Conservation (phyloP, 1,284 basidiomycete species). For the Vanrija pseudolonga region DNA sequence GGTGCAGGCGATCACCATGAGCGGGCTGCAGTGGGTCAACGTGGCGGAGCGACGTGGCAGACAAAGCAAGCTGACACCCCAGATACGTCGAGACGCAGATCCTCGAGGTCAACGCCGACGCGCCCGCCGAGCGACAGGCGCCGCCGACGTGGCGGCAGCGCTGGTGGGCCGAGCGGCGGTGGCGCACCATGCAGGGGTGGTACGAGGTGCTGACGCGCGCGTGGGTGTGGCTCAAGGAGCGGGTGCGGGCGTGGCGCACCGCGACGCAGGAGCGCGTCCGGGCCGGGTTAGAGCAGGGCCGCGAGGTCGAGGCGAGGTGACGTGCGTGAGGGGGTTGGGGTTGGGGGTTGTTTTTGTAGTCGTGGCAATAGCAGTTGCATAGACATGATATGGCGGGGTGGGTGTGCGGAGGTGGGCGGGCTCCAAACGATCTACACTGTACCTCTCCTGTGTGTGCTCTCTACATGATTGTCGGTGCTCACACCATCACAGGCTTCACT, state of each 20-base stretch:
- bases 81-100: constrained; percentile 43
- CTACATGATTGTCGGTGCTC: too few relatives aligned
- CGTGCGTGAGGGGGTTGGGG: neutral
- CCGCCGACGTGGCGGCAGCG: constrained; percentile 4
- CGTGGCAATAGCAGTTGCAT: too few relatives aligned
- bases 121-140: constrained; percentile 9
- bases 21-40: constrained; percentile 13
- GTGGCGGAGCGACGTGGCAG: neutral
- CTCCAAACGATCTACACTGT: too few relatives aligned
- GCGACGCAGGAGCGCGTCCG: too few relatives aligned
- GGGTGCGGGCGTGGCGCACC: neutral
- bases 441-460: too few relatives aligned
- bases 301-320: neutral
- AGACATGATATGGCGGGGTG: too few relatives aligned
- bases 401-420: too few relatives aligned
- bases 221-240: neutral
- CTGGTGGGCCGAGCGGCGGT: constrained; percentile 13
- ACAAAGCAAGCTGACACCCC: neutral
- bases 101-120: constrained; percentile 38
- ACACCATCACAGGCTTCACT: too few relatives aligned
- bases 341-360: neutral
- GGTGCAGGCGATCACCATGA: constrained; percentile 20
- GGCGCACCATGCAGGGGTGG: constrained; percentile 13
- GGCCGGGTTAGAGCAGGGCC: neutral
- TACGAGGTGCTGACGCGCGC: constrained; percentile 9